Percentiles rank a stretch among this genome's conserved stretches.
Conservation (phyloP, 176 grass and related monocot genomes). For the Phoenix dactylifera region DNA sequence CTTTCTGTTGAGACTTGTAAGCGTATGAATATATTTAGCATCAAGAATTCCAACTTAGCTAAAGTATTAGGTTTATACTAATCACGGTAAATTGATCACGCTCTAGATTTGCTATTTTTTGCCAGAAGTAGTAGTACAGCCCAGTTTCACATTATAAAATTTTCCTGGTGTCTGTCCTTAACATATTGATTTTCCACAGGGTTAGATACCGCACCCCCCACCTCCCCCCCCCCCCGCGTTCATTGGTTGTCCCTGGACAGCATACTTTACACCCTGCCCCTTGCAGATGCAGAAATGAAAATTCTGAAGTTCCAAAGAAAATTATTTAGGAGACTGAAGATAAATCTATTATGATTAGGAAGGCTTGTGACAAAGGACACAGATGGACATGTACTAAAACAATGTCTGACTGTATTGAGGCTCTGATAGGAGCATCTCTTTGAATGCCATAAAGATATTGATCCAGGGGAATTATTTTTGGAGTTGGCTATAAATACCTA, state of each 20-base stretch:
- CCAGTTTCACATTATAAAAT: too few relatives aligned
- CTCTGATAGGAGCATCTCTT: constrained; percentile 88
- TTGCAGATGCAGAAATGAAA: constrained; percentile 44
- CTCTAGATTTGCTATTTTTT: too few relatives aligned
- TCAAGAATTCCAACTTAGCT: too few relatives aligned
- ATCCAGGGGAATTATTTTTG: constrained; percentile 48
- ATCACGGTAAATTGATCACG: too few relatives aligned
- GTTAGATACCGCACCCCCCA: too few relatives aligned
- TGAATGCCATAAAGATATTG: constrained; percentile 52
- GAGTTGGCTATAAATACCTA: too few relatives aligned
- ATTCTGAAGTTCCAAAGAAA: constrained; percentile 25
- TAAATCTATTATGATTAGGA: constrained; percentile 55
- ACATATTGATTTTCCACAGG: constrained; percentile 27
- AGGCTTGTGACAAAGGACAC: constrained; percentile 82
- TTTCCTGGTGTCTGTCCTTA: too few relatives aligned
- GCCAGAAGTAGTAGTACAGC: too few relatives aligned
- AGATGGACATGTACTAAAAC: constrained; percentile 95
- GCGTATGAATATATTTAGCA: too few relatives aligned
- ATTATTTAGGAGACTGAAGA: constrained; percentile 34
- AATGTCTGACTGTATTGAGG: constrained; percentile 82
- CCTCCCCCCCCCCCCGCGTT: constrained; percentile 36
- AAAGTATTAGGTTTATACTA: too few relatives aligned
- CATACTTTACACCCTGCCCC: constrained; percentile 42
- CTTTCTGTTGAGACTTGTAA: too few relatives aligned
- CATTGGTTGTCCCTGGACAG: constrained; percentile 73